A percentile compares a stretch with the other conserved stretches of the same genome.
These are phyloP conservation scores for Arthrobotrys pseudoclavata DNA, from an alignment of 2,329 filamentous ascomycete genomes.

Conservation along the genomic window DNA sequence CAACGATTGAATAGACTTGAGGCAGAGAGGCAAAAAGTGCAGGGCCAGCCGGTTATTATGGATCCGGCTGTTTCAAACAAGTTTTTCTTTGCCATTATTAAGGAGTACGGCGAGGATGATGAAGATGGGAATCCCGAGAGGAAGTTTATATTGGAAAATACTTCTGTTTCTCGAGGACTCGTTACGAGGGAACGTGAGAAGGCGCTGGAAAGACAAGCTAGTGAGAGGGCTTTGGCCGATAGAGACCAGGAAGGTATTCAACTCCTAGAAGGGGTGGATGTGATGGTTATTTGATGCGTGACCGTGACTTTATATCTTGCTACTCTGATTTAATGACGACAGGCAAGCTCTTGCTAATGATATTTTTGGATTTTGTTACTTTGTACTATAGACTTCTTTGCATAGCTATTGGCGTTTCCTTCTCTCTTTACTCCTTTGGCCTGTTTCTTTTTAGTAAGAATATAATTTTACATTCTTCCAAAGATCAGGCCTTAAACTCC, in stretches of 20 bases:
- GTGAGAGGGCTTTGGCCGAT: not conserved
- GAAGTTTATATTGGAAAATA: constrained; percentile 47
- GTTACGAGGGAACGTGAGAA: constrained; percentile 25
- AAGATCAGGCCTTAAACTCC: too few relatives aligned
- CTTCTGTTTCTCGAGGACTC: constrained; percentile 27
- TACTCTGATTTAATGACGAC: not conserved
- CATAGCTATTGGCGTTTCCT: constrained; percentile 34
- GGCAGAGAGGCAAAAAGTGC: constrained; percentile 4
- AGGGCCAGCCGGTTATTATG: constrained; percentile 21
- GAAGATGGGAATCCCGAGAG: constrained; percentile 27
- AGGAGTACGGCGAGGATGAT: constrained; percentile 41
- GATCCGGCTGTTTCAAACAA: constrained; percentile 39
- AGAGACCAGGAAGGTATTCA: not conserved
- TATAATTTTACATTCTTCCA: too few relatives aligned
- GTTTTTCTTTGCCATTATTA: constrained; percentile 43
- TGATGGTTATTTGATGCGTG: constrained; percentile 32
- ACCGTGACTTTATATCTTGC: not conserved
- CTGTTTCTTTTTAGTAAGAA: too few relatives aligned
- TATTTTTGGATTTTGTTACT: not conserved
- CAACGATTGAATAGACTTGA: constrained; percentile 3
- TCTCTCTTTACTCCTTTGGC: not conserved
- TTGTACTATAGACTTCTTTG: constrained; percentile 1
- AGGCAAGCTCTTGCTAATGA: not conserved
- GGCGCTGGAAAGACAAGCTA: not conserved
- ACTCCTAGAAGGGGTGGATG: constrained; percentile 4